Evolutionary conservation across 2,329 filamentous ascomycete genomes (phyloP), one percentile per base, ranked within the genome.

Genomic region (Fusarium avenaceum): DNA sequence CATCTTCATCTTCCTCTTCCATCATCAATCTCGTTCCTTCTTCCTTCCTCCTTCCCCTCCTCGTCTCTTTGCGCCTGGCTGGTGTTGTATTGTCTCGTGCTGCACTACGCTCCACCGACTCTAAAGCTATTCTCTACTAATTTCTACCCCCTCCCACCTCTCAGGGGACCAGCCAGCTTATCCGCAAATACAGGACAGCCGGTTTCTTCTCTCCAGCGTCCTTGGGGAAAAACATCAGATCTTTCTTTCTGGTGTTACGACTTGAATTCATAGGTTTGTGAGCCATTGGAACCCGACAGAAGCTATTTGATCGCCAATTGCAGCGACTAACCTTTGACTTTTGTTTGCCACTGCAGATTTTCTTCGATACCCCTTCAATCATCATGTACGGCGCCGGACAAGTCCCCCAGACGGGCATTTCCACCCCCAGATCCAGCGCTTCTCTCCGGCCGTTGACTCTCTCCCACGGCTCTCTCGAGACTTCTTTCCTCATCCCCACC

Each of bases 401-500:
- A 63, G 92, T 91, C 82, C 90, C 92, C 66, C 94, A 97, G 83
- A 99, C 96, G 84, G 96, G 96, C 82, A 94, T 97, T 78, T 96
- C 94, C 72, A 99, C 96, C 74, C 96, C 96, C 75, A 91, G 96
- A 83, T 97, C 95, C 58, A 96, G 92, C 74, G 90, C 94, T 72
- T 97, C 95, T 70, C 89, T 97, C 72, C 92, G 96, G 72, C 95
- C 96, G 68, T 89, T 99, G 77, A 93, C 92, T 75, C 87, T 99
- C 77, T 87, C 90, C 71, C 96, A 99, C 82, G 96, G 96, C 79
- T 93, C 93, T 56, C 94, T 99, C 82, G 96, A 99, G 81, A 93
- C 96, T 76, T 95, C 93, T 54, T 96, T 99, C 80, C 90, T 97
- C 76, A 92, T 99, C 78, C 95, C 96, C 61, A 98, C 96, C 73